Evolutionary conservation across 2,329 filamentous ascomycete genomes (phyloP).

Genomic region (Trichoderma guizhouense): DNA sequence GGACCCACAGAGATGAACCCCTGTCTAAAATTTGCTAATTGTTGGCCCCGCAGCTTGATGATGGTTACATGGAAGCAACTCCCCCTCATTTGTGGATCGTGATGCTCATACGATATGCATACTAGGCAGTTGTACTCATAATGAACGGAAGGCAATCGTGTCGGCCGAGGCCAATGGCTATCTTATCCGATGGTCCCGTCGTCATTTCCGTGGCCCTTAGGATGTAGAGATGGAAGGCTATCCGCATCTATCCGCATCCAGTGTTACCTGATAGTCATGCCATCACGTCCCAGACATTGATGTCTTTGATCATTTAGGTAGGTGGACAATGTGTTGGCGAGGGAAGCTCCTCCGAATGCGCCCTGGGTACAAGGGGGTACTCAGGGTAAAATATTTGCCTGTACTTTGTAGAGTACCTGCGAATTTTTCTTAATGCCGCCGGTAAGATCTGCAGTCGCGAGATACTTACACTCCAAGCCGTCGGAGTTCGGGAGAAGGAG

Average conservation of each 20-base stretch:
- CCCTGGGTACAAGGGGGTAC: not conserved
- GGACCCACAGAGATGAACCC: not conserved
- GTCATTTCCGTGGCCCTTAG: not conserved
- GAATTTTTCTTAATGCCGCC: not conserved
- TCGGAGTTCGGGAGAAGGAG: not conserved
- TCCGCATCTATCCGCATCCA: not conserved
- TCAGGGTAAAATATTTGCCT: not conserved
- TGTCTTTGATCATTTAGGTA: slow-evolving; percentile 8
- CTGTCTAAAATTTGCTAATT: not conserved
- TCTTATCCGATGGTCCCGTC: not conserved
- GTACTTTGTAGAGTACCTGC: not conserved
- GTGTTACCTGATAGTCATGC: not conserved
- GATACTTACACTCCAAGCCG: not conserved
- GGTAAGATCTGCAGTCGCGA: not conserved
- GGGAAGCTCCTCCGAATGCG: not conserved
- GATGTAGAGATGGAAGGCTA: not conserved
- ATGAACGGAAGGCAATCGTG: not conserved
- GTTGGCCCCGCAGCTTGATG: not conserved
- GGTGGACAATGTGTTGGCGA: not conserved
- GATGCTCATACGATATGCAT: not conserved
- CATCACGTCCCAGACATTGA: not conserved
- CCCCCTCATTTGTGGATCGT: slow-evolving; percentile 11
- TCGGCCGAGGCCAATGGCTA: not conserved
- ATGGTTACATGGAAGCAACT: slow-evolving; percentile 2
- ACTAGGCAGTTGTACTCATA: not conserved